Base-by-base conservation (phyloP, 768 basidiomycete species). In the Russula brevipes region DNA sequence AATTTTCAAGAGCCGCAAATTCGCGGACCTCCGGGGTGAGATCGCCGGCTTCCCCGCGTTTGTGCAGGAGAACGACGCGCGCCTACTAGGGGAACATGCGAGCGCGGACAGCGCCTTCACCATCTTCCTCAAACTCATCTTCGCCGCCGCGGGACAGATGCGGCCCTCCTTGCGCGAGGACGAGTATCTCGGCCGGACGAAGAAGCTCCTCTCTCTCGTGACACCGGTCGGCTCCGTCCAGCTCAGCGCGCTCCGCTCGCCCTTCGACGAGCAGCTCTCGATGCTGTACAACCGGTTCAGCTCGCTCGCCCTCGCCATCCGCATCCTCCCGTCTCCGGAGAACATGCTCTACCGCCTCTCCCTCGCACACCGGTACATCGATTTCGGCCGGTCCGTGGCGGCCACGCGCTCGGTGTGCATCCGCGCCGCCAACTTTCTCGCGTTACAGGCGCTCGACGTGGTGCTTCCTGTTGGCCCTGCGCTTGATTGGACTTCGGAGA, bases 221-320 rank as follows among this genome's bases (percentile, higher is more conserved):
- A 81, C 87, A 17, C 91, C 94, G 0, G 81, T 92, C 35, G 83
- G 85, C 31, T 77, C 85, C 3, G 80, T 92, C 7, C 79, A 84
- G 1, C 89, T 88, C 75, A 81, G 81, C 3, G 81, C 83, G 46
- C 72, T 73, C 1, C 75, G 71, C 3, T 82, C 82, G 5, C 85
- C 86, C 0, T 75, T 78, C 0, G 64, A 72, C 3, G 76, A 80
- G 39, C 83, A 89, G 42, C 77, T 89, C 2, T 88, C 91, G 0
- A 85, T 85, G 80, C 78, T 96, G 39, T 84, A 87, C 73, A 97
- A 97, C 73, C 85, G 94, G 9, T 85, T 91, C 69, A 84, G 82
- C 54, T 86, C 89, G 11, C 77, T 89, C 66, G 83, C 87, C 5
- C 77, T 91, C 33, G 85, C 85, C 4, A 79, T 89, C 47, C 81